Evolutionary conservation across 345 rosid genomes (phyloP), one percentile per base, ranked within the genome.

Genomic region (Moricandia arvensis): DNA sequence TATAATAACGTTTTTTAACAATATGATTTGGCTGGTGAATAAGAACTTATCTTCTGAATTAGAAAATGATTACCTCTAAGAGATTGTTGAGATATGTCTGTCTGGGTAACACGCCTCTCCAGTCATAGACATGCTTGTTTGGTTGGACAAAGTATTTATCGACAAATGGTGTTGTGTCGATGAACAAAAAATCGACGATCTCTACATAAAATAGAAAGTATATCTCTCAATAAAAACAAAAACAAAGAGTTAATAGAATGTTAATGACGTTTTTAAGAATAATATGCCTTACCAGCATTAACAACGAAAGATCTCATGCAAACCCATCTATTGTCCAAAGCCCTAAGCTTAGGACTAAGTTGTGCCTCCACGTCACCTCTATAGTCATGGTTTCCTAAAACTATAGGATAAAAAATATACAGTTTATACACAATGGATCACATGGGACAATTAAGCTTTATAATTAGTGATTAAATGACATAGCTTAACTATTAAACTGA

Each of bases 101-200:
- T 17, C 90, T 71, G 0, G 95, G 90, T 18, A 21, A 31, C 1
- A 86, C 69, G n/a, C 88, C 90, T 26, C 70, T 84, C 91, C 94
- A 89, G 58, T 89, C 91, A 37, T 89, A 89, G 6, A 21, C 70
- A 34, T 84, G 79, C 12, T 82, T 80, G 10, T 74, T 57, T 47
- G 87, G 81, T 64, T 87, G 70, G 0, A 61, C 27, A 72, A 89
- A 87, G 62, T 89, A 89, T 38, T 82, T 80, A 1, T 87, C 76
- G 1, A 80, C 88, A 27, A 89, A 87, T 0, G 93, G 93, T 29
- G 91, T 85, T 0, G 89, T 89, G 59, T 89, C 93, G 17, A 89
- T 81, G 61, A 89, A 84, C 77, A 85, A 80, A 59, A 89, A 71
- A 0, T 89, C 89, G 13, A 79, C 91, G 63, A 83, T 71, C 67